Conservation (phyloP, 176 grass and related monocot species). For the Oryza longistaminata region DNA sequence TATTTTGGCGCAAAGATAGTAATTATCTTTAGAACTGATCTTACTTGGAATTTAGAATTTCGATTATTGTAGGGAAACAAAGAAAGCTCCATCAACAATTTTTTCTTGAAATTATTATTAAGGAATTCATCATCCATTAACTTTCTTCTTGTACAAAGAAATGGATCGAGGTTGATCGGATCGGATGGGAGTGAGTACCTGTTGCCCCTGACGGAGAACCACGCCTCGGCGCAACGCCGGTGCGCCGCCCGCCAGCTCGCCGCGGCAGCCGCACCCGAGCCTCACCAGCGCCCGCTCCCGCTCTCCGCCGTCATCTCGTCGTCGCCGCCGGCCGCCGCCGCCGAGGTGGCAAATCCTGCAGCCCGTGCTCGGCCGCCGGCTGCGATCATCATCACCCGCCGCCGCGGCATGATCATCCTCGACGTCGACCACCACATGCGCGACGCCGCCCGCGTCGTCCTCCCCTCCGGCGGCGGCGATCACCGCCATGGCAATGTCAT, state of each 20-base stretch:
- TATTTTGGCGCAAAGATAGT: no score
- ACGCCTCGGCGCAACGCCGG: slow-evolving; percentile 67
- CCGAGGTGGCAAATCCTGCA: slow-evolving; percentile 59
- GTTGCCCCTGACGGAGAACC: slow-evolving; percentile 75
- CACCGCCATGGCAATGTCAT: no score
- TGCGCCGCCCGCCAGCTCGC: slow-evolving; percentile 63
- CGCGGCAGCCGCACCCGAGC: slow-evolving; percentile 75
- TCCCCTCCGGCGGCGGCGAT: no score
- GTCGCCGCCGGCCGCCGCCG: slow-evolving; percentile 28
- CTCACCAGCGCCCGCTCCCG: slow-evolving; percentile 39
- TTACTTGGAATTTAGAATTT: neutral
- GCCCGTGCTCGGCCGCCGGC: neutral
- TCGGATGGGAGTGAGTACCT: slow-evolving; percentile 4
- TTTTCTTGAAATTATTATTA: neutral
- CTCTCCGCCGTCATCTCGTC: slow-evolving; percentile 25
- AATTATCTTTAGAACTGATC: neutral
- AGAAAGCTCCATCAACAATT: neutral
- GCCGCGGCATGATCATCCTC: no score
- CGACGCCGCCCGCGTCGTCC: no score
- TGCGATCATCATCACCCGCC: no score
- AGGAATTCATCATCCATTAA: neutral
- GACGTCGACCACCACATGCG: no score
- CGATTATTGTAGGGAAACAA: neutral
- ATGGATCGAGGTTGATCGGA: neutral
- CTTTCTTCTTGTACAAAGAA: neutral